phyloP scores from a whole-genome alignment of 306 rosid genomes.

The Corylus avellana region DNA sequence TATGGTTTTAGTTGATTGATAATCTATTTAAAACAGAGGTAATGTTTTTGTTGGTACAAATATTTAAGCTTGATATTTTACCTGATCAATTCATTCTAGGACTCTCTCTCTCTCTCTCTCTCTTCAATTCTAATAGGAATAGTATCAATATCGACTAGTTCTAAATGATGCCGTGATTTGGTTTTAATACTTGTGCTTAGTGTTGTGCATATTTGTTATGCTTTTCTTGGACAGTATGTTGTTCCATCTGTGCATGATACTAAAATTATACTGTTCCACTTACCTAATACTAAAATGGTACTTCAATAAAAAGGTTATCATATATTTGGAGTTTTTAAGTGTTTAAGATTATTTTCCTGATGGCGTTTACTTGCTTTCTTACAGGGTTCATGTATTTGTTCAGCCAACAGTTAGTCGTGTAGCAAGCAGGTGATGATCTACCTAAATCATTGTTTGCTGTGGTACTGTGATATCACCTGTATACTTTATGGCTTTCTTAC shows the following conservation, averaged over 20 bases:
- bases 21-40: background rate
- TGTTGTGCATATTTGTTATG: background rate
- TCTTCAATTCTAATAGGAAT: background rate
- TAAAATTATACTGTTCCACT: background rate
- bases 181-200: background rate
- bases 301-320: background rate
- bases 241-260: background rate
- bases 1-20: constrained; percentile 1
- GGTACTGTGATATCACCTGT: background rate
- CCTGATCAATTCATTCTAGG: background rate
- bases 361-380: constrained; percentile 24
- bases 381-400: constrained; percentile 90
- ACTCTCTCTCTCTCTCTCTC: background rate
- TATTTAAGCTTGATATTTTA: background rate
- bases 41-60: background rate
- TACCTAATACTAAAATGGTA: background rate
- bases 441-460: background rate
- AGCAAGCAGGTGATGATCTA: constrained; percentile 67
- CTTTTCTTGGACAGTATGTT: background rate
- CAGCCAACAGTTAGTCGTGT: constrained; percentile 91
- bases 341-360: constrained; percentile 25
- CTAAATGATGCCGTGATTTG: background rate
- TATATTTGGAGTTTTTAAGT: constrained; percentile 19
- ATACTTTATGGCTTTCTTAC: background rate
- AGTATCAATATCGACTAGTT: background rate